Conservation (phyloP, 257 asterid genomes). For the Lycium ferocissimum region DNA sequence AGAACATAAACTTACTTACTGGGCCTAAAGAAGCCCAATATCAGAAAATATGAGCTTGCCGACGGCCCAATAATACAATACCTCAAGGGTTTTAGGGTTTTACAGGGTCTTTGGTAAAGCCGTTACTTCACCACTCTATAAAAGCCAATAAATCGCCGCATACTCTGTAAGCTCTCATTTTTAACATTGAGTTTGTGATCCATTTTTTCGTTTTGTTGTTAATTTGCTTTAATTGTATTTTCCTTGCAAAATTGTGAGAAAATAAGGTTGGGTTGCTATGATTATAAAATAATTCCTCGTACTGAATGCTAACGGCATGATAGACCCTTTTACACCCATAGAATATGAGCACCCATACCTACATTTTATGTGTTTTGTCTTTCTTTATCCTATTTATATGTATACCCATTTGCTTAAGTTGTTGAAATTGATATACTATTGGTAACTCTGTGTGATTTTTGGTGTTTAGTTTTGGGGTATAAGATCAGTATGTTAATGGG, state of each 20-base stretch:
- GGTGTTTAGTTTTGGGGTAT: no score
- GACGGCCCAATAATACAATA: not conserved
- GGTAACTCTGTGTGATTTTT: no score
- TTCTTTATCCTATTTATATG: not conserved
- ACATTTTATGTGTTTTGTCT: not conserved
- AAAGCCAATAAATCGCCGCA: not conserved
- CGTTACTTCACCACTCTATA: not conserved
- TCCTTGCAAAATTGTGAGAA: no score
- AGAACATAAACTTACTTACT: not conserved
- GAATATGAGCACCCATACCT: slow-evolving; percentile 68
- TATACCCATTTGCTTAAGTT: no score
- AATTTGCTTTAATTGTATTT: no score
- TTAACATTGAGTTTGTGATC: not conserved
- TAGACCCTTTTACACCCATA: slow-evolving; percentile 75
- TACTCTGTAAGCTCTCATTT: not conserved
- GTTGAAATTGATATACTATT: no score
- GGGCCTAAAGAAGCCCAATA: not conserved
- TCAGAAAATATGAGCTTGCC: not conserved
- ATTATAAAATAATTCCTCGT: slow-evolving; percentile 58
- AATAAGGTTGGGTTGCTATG: no score
- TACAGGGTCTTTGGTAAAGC: not conserved
- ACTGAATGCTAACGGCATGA: slow-evolving; percentile 75
- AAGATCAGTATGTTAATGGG: no score
- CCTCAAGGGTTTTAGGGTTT: not conserved
- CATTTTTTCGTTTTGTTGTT: no score